Conservation (phyloP, 1,284 basidiomycete genomes). For the Somion occarium region DNA sequence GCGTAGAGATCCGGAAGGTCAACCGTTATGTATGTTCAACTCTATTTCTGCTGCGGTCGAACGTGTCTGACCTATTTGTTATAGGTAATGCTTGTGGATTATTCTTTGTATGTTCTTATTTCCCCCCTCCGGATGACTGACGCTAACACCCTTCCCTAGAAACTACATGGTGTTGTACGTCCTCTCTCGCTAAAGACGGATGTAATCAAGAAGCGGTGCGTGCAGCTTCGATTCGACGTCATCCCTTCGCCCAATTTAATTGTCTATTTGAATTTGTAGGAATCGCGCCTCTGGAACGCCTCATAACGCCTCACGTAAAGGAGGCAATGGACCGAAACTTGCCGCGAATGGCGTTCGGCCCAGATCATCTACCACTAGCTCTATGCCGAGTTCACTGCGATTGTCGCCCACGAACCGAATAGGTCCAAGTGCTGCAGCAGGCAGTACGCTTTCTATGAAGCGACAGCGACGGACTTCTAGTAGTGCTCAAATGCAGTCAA, state of each 20-base stretch:
- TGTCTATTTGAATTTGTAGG: conserved; percentile 31
- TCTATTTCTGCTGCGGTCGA: conserved; percentile 10
- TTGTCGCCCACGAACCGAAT: conserved; percentile 33
- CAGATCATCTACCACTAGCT: conserved; percentile 57
- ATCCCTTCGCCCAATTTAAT: no score
- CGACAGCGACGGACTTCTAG: conserved; percentile 74
- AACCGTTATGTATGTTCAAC: conserved; percentile 79
- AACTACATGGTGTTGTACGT: conserved; percentile 92
- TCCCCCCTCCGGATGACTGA: background rate
- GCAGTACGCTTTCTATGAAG: conserved; percentile 57
- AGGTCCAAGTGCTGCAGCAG: conserved; percentile 25
- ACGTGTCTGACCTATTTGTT: conserved; percentile 12
- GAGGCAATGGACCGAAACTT: conserved; percentile 58
- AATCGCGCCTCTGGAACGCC: conserved; percentile 75
- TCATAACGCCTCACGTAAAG: conserved; percentile 59
- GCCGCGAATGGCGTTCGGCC: conserved; percentile 58
- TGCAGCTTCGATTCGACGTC: no score
- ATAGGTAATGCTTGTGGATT: conserved; percentile 83
- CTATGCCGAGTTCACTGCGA: conserved; percentile 41
- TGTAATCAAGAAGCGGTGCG: conserved; percentile 94
- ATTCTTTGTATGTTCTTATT: conserved; percentile 74
- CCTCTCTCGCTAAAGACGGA: conserved; percentile 95
- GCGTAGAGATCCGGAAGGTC: conserved; percentile 93
- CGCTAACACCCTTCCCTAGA: conserved; percentile 40
- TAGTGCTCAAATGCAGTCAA: conserved; percentile 33